These are phyloP conservation scores for Plasmodium relictum DNA, from an alignment of 169 alveolate genomes.

Conservation along the genomic window DNA sequence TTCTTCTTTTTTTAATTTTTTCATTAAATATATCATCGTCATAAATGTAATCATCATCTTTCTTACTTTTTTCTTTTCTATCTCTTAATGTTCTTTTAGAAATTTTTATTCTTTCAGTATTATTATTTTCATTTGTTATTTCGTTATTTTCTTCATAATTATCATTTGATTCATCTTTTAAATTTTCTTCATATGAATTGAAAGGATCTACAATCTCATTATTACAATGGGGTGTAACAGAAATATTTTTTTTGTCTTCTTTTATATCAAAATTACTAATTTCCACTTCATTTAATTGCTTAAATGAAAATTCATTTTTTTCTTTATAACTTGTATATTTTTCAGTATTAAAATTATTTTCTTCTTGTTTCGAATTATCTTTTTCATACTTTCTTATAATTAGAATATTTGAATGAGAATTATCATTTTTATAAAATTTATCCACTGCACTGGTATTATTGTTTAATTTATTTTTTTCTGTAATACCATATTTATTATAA, in stretches of 20 bases:
- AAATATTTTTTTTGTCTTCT: no score
- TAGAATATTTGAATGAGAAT: no score
- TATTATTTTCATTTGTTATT: background rate
- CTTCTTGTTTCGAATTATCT: no score
- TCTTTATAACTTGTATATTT: no score
- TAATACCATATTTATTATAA: background rate
- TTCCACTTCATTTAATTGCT: no score
- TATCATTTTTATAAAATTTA: no score
- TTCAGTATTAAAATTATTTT: no score
- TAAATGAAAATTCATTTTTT: no score
- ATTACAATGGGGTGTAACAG: background rate
- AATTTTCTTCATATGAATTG: background rate
- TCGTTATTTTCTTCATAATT: background rate
- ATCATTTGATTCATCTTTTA: background rate
- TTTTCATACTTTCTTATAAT: no score
- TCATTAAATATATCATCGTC: conserved; percentile 19
- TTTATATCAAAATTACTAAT: no score
- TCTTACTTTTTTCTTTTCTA: conserved; percentile 23
- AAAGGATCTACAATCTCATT: background rate
- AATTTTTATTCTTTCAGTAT: conserved; percentile 8
- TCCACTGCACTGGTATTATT: no score
- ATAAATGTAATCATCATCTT: conserved; percentile 33
- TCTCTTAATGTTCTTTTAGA: conserved; percentile 36
- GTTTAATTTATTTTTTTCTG: no score
- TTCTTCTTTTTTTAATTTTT: background rate